phyloP scores from a whole-genome alignment of 768 basidiomycete genomes.

The Peribolospora kevripleyi region DNA sequence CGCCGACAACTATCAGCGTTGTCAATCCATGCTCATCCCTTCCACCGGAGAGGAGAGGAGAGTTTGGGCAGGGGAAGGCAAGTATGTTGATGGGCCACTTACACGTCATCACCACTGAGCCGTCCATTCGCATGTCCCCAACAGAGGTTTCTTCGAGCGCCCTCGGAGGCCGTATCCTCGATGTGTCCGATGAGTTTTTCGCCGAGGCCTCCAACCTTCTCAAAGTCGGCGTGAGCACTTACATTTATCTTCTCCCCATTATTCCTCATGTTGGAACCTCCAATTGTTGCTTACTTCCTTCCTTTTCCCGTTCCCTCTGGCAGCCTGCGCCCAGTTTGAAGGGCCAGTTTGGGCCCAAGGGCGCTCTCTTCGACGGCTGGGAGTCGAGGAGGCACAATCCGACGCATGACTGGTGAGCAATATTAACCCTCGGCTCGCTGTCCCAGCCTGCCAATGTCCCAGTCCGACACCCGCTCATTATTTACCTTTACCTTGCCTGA shows the following conservation, averaged over 20 bases:
- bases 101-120: too few species aligned
- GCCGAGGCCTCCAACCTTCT: constrained; percentile 63
- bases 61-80: too few species aligned
- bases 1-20: too few species aligned
- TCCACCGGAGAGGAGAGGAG: too few species aligned
- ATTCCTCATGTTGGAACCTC: not conserved
- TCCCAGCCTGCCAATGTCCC: not conserved
- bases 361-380: constrained; percentile 86
- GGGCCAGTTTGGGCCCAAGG: constrained; percentile 92
- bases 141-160: constrained; percentile 71
- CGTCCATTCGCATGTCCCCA: too few species aligned
- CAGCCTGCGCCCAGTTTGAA: constrained; percentile 71
- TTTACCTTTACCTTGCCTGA: not conserved
- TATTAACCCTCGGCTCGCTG: not conserved
- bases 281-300: not conserved
- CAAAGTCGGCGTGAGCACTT: constrained; percentile 40
- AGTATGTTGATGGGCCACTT: not conserved
- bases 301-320: not conserved
- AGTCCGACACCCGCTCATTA: not conserved
- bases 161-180: constrained; percentile 47
- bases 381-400: constrained; percentile 77
- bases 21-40: too few species aligned
- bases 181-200: constrained; percentile 89
- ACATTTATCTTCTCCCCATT: not conserved
- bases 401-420: constrained; percentile 51